These are phyloP conservation scores for Taphrina betulina DNA, from an alignment of 1,139 yeast species.

Conservation along the genomic window DNA sequence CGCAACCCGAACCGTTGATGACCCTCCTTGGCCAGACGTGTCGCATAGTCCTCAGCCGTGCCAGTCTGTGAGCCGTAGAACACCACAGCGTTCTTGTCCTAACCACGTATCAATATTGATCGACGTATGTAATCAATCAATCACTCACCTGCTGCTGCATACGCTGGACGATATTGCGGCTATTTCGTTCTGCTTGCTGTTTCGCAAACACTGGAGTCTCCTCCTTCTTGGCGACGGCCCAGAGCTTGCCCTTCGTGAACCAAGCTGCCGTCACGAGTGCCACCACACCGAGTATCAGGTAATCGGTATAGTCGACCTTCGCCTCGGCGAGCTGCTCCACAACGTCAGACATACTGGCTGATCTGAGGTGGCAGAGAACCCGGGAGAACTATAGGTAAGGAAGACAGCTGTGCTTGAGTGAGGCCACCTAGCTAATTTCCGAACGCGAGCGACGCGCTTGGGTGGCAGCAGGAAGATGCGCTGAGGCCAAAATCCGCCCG, in stretches of 20 bases:
- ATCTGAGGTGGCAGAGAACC: too few relatives aligned
- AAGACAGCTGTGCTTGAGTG: too few relatives aligned
- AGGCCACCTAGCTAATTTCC: too few relatives aligned
- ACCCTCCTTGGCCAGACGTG: constrained; percentile 84
- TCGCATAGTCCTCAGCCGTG: constrained; percentile 97
- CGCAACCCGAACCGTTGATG: constrained; percentile 76
- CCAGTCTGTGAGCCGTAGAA: constrained; percentile 97
- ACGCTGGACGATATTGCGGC: constrained; percentile 57
- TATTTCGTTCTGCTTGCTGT: too few relatives aligned
- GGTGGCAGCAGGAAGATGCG: too few relatives aligned
- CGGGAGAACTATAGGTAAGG: too few relatives aligned
- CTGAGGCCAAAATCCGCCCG: too few relatives aligned
- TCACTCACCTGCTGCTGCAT: constrained; percentile 45
- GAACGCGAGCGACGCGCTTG: too few relatives aligned
- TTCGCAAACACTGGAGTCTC: constrained; percentile 49
- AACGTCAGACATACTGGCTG: too few relatives aligned
- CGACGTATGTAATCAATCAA: not conserved
- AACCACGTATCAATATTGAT: too few relatives aligned
- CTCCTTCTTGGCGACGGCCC: constrained; percentile 63
- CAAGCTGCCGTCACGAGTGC: constrained; percentile 64
- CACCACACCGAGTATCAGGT: constrained; percentile 64
- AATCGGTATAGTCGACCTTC: constrained; percentile 47
- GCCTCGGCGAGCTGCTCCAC: too few relatives aligned
- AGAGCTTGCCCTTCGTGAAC: constrained; percentile 61
- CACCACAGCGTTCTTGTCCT: constrained; percentile 69